Evolutionary conservation across 495 filamentous ascomycete species (phyloP).

Genomic region (Aspergillus ostianus): DNA sequence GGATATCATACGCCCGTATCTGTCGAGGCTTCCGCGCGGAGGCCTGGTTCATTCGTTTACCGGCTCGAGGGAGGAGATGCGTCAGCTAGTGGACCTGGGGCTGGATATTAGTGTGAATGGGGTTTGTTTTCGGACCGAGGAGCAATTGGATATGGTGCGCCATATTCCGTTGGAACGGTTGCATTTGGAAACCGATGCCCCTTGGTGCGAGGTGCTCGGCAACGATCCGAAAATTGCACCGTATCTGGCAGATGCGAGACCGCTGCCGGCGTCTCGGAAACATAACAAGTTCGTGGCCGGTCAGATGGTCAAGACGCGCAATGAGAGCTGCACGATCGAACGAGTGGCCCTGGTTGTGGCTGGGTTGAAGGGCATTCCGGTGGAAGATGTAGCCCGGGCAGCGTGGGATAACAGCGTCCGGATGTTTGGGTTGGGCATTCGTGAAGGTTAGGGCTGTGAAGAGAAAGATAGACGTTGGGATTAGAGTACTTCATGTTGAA

Average conservation of each 20-base stretch:
- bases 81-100: conserved; percentile 23
- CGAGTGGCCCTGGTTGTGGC: conserved; percentile 30
- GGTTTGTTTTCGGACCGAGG: conserved; percentile 27
- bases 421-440: conserved; percentile 27
- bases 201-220: conserved; percentile 31
- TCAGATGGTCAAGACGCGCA: conserved; percentile 33
- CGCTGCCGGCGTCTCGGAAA: conserved; percentile 24
- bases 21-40: conserved; percentile 20
- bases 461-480: background rate
- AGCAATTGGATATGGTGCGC: conserved; percentile 29
- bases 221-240: conserved; percentile 21
- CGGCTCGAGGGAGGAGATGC: conserved; percentile 29
- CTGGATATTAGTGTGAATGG: conserved; percentile 34
- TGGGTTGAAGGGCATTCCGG: conserved; percentile 25
- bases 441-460: background rate
- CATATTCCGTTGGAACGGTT: conserved; percentile 25
- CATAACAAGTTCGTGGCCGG: conserved; percentile 28
- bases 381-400: conserved; percentile 25
- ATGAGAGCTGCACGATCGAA: conserved; percentile 34
- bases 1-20: conserved; percentile 23
- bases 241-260: conserved; percentile 18
- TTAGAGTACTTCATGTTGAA: background rate
- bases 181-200: conserved; percentile 36
- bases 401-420: conserved; percentile 33
- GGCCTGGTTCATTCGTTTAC: conserved; percentile 35